Base-by-base conservation (phyloP, 2,329 filamentous ascomycete genomes). In the Pestalotiopsis fici region DNA sequence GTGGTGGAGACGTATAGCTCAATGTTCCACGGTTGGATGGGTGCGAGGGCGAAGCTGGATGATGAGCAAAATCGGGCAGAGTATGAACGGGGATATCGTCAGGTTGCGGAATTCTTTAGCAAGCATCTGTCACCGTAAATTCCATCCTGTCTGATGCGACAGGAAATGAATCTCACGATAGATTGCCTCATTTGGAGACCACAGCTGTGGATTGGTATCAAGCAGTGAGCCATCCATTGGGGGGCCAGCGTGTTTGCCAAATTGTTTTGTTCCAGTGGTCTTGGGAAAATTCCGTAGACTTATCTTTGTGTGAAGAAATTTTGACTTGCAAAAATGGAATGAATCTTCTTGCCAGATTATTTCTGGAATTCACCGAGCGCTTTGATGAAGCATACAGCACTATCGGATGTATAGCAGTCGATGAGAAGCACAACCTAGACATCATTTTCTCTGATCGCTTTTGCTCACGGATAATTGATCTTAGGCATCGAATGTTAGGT, bases 21-120 rank as follows among this genome's bases (percentile, higher is more conserved):
- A 63, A 87, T 86, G 81, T 80, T 81, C 71, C 87, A 88, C 71
- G 87, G 87, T n/a, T 89, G 85, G 84, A 88, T 88, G 86, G 85
- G 84, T 6, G 85, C 86, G 1, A 77, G 86, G 27, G 80, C 83
- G 1, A 77, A 87, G 63, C 73, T 88, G 12, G 77, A 81, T 12
- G 77, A 84, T 35, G 77, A 81, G 67, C 80, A 79, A 56, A 83
- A 83, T 61, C 77, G 78, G 72, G 79, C 76, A 61, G 83, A 86
- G 74, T 87, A 81, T 71, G 80, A 82, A 73, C 78, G 83, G 28
- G 85, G 86, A 57, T 86, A 86, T 68, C 78, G 80, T 69, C 81
- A 83, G 59, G 70, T 80, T 9, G 78, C 82, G 1, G 76, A 79
- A 3, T 86, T 83, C 69, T 82, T 83, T 66, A 71, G 70, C 13